A percentile compares a stretch with the other conserved stretches of the same genome.
These are phyloP conservation scores for Pythium plurisporium DNA, from an alignment of 352 stramenopile species.

Conservation along the genomic window DNA sequence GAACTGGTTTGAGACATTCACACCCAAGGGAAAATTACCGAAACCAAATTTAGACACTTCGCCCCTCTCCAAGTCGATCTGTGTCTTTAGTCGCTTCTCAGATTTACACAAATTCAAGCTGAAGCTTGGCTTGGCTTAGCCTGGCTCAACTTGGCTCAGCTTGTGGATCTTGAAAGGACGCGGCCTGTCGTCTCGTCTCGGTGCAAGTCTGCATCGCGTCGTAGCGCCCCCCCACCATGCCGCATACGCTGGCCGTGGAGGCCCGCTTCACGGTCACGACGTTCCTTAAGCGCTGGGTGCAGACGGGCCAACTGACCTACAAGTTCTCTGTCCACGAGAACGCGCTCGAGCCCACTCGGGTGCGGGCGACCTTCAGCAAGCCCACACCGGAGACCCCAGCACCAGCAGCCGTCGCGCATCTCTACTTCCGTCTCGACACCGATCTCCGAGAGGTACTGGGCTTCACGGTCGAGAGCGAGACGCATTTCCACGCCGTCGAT, in stretches of 20 bases:
- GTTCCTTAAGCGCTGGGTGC: slow-evolving; percentile 40
- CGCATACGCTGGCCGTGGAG: slow-evolving; percentile 29
- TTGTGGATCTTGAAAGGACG: slow-evolving; percentile 18
- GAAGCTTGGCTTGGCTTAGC: slow-evolving; percentile 1
- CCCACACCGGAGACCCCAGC: slow-evolving; percentile 34
- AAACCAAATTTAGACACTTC: background rate
- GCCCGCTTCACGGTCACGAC: slow-evolving; percentile 35
- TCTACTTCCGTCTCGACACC: slow-evolving; percentile 51
- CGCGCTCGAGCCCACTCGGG: slow-evolving; percentile 30
- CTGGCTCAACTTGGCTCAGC: background rate
- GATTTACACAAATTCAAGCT: background rate
- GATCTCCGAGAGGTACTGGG: slow-evolving; percentile 36
- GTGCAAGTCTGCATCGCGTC: background rate
- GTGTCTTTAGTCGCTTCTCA: background rate
- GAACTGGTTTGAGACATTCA: slow-evolving; percentile 21
- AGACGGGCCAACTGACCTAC: slow-evolving; percentile 45
- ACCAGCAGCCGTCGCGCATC: slow-evolving; percentile 42
- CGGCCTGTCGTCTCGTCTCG: background rate
- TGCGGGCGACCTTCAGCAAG: slow-evolving; percentile 65
- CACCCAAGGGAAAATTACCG: background rate
- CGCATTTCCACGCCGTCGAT: slow-evolving; percentile 47
- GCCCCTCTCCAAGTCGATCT: background rate
- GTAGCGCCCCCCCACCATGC: slow-evolving; percentile 11
- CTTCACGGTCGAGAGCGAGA: slow-evolving; percentile 62
- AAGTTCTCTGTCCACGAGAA: slow-evolving; percentile 49